Base-by-base conservation (phyloP, 257 asterid genomes). In the Echites panduratus region DNA sequence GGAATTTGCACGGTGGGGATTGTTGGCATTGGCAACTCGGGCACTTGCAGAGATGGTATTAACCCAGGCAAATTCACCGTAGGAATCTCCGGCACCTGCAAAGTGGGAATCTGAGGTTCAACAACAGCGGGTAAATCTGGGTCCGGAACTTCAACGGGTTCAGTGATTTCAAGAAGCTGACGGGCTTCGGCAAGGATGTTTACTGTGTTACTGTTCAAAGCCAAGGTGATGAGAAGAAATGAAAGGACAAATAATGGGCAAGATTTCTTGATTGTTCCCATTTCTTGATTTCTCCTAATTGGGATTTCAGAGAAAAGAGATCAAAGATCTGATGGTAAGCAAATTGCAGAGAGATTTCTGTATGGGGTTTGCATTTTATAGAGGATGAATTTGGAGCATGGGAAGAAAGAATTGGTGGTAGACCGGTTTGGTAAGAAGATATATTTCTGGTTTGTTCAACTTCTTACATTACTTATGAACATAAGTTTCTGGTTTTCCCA, bases 371-470 rank as follows among this genome's bases (percentile, higher is more conserved):
- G 77, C 66, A 50, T 64, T 64, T 64, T 65, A 65, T 74, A 74
- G 66, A 43, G 19, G 45, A 57, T 11, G 73, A 44, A 10, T 41
- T 43, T 9, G 48, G 19, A 10, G 53, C 5, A 40, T 38, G 7
- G 43, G 41, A 38, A 62, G 54, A 2, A 13, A 63, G 24, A 47
- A 41, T 41, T 74, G 41, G 78, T 32, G 38, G 68, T 66, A 58
- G 27, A 56, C 29, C 53, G 67, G 72, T 74, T 62, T 66, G 72
- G 72, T 74, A 50, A n/a, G 77, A 74, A 49, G 47, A 53, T 74
- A 65, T 53, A 26, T 66, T 43, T 74, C 67, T 56, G 10, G 77
- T 74, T 74, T 74, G 77, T 53, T 74, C 58, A 74, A 53, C 77
- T 62, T 61, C 76, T 63, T 19, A 43, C 54, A 47, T 47, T 11